phyloP scores from a whole-genome alignment of 768 basidiomycete species.

The Pisolithus microcarpus region DNA sequence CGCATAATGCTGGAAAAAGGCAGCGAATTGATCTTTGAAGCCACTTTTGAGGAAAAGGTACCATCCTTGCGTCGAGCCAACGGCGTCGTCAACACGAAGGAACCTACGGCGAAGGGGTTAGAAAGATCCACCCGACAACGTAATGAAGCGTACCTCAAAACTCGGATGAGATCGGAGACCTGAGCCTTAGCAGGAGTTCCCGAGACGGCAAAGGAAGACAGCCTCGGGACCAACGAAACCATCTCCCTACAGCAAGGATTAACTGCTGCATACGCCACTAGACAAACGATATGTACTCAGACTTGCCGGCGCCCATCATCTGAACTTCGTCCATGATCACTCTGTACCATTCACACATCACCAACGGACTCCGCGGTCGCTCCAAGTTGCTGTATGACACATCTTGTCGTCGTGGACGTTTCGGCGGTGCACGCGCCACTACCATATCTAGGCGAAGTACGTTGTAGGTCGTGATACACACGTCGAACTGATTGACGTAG shows the following conservation, averaged over 20 bases:
- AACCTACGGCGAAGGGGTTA: conserved; percentile 43
- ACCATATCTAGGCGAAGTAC: conserved; percentile 62
- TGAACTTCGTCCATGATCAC: conserved; percentile 97
- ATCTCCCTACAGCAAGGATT: conserved; percentile 53
- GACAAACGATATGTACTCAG: conserved; percentile 48
- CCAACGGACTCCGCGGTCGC: conserved; percentile 65
- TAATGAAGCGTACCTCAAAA: conserved; percentile 50
- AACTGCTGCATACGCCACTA: neutral
- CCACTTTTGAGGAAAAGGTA: conserved; percentile 50
- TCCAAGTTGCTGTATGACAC: conserved; percentile 51
- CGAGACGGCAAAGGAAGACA: conserved; percentile 82
- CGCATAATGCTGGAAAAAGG: conserved; percentile 40
- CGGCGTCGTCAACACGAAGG: conserved; percentile 59
- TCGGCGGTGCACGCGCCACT: conserved; percentile 64
- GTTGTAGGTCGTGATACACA: conserved; percentile 75
- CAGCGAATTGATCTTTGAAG: conserved; percentile 51
- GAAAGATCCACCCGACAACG: neutral
- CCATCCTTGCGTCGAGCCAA: conserved; percentile 54
- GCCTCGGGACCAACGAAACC: conserved; percentile 81
- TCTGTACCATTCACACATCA: conserved; percentile 80
- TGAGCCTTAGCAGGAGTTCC: conserved; percentile 82
- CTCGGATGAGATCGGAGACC: conserved; percentile 68
- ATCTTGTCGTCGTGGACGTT: conserved; percentile 64
- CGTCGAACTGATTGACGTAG: conserved; percentile 66
- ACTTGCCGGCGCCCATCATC: conserved; percentile 76